Percentiles rank a stretch among this genome's conserved stretches.
Evolutionary conservation across 1,284 basidiomycete species (phyloP).

Genomic region (Cryptococcus depauperatus): DNA sequence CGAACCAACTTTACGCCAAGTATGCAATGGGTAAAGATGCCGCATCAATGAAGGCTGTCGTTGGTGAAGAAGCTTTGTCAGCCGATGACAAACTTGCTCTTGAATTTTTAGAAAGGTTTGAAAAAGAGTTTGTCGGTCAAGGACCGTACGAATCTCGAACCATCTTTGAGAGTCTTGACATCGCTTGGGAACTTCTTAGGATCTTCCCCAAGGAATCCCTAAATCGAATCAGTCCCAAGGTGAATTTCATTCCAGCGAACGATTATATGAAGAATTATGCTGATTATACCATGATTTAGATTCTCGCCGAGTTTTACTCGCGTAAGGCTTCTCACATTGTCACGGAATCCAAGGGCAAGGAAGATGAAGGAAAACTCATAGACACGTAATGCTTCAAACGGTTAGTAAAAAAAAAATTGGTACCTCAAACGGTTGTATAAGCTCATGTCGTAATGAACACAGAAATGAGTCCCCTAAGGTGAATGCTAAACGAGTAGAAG

Average conservation of each 20-base stretch:
- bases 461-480: too few species aligned
- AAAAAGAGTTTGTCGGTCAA: slow-evolving; percentile 89
- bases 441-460: too few species aligned
- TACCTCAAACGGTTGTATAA: too few species aligned
- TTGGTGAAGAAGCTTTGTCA: slow-evolving; percentile 94
- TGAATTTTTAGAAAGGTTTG: slow-evolving; percentile 91
- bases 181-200: slow-evolving; percentile 92
- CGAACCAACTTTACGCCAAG: slow-evolving; percentile 94
- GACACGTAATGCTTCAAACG: slow-evolving; percentile 17
- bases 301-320: slow-evolving; percentile 32
- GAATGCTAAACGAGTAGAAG: too few species aligned
- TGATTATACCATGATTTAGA: slow-evolving; percentile 16
- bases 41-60: slow-evolving; percentile 98
- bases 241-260: slow-evolving; percentile 14
- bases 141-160: slow-evolving; percentile 91
- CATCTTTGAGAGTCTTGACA: slow-evolving; percentile 94
- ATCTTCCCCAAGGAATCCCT: slow-evolving; percentile 99
- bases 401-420: not conserved
- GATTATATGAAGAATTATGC: not conserved
- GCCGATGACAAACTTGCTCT: slow-evolving; percentile 83
- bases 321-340: slow-evolving; percentile 53
- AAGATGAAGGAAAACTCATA: slow-evolving; percentile 48
- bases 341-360: slow-evolving; percentile 24
- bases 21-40: slow-evolving; percentile 97
- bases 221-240: slow-evolving; percentile 81